Conservation (phyloP, 1,139 yeast species). For the Lodderomyces orthopsilosis region DNA sequence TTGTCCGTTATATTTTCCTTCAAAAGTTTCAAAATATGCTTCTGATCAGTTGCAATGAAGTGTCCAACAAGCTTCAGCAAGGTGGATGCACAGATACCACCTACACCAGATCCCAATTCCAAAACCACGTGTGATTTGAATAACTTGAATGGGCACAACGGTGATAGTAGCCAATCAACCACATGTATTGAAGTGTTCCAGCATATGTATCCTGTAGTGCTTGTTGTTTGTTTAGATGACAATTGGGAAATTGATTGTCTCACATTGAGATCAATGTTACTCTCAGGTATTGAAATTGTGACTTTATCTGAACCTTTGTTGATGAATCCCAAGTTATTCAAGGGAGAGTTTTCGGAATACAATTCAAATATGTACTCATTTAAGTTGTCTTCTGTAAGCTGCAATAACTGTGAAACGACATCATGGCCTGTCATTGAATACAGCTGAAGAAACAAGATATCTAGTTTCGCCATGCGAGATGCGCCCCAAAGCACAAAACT, state of each 20-base stretch:
- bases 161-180: conserved; percentile 45
- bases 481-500: no score
- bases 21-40: conserved; percentile 51
- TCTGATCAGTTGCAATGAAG: conserved; percentile 65
- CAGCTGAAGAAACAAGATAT: not conserved
- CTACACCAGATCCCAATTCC: conserved; percentile 68
- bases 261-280: conserved; percentile 30
- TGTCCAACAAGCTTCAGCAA: conserved; percentile 35
- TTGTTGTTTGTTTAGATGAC: conserved; percentile 35
- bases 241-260: conserved; percentile 43
- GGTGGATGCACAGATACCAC: conserved; percentile 52
- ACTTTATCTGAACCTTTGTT: conserved; percentile 31
- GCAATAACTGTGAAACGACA: not conserved
- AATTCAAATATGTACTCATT: conserved; percentile 51
- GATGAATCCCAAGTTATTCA: conserved; percentile 48
- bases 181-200: conserved; percentile 58
- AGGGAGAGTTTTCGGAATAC: conserved; percentile 35
- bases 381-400: conserved; percentile 6
- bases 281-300: conserved; percentile 29
- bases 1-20: conserved; percentile 45
- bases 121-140: conserved; percentile 29
- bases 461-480: no score
- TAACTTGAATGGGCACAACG: conserved; percentile 7
- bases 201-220: conserved; percentile 71
- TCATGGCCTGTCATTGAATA: not conserved